phyloP scores from a whole-genome alignment of 139 green algal genomes.

The Chlamydomonas schloesseri region DNA sequence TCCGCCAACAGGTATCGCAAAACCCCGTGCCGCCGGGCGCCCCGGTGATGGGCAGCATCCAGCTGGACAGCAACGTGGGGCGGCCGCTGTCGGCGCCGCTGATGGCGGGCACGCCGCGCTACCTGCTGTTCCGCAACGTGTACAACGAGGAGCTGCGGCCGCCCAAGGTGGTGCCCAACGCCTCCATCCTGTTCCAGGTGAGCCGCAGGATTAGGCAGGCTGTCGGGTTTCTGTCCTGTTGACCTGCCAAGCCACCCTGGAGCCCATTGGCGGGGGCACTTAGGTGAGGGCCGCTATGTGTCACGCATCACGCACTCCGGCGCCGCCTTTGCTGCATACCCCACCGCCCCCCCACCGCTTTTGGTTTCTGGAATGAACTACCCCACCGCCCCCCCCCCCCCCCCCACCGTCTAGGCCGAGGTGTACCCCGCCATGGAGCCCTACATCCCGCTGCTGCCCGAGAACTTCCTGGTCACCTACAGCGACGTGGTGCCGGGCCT shows the following conservation, averaged over 20 bases:
- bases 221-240: background rate
- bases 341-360: too few species aligned
- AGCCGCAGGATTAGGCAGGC: too few species aligned
- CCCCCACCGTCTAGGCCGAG: slow-evolving; percentile 59
- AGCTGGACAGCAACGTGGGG: slow-evolving; percentile 35
- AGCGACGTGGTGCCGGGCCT: slow-evolving; percentile 58
- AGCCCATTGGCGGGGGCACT: too few species aligned
- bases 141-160: slow-evolving; percentile 62
- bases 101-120: slow-evolving; percentile 72
- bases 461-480: slow-evolving; percentile 75
- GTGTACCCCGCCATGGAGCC: slow-evolving; percentile 63
- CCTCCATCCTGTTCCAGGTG: slow-evolving; percentile 67
- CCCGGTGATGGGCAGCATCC: background rate
- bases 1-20: slow-evolving; percentile 42
- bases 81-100: slow-evolving; percentile 58
- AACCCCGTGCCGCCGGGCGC: slow-evolving; percentile 18
- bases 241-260: too few species aligned
- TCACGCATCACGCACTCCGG: too few species aligned
- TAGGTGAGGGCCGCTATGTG: too few species aligned
- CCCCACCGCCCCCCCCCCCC: background rate
- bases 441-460: slow-evolving; percentile 65
- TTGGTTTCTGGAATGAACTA: too few species aligned
- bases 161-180: slow-evolving; percentile 64
- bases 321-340: too few species aligned
- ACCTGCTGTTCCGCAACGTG: slow-evolving; percentile 71